A percentile compares a stretch with the other conserved stretches of the same genome.
phyloP scores from a whole-genome alignment of 2,329 filamentous ascomycete genomes.

The Penicillium paneum region DNA sequence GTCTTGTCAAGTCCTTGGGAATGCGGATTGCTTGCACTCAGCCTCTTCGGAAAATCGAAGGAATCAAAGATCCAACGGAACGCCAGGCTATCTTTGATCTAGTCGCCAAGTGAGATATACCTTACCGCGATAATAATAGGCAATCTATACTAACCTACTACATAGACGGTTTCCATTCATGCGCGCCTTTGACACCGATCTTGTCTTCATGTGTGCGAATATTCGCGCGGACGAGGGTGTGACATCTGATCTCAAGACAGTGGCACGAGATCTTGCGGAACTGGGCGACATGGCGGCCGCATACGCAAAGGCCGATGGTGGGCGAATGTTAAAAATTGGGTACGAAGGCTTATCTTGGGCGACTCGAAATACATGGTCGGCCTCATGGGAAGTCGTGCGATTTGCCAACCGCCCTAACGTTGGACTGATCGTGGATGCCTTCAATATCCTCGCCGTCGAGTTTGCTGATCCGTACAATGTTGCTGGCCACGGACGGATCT shows the following conservation, averaged over 20 bases:
- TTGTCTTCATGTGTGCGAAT: conserved; percentile 37
- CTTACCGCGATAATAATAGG: neutral
- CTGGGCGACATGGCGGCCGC: conserved; percentile 32
- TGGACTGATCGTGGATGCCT: conserved; percentile 33
- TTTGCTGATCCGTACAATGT: conserved; percentile 33
- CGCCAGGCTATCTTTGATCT: conserved; percentile 24
- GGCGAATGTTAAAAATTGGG: conserved; percentile 29
- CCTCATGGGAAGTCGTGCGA: conserved; percentile 34
- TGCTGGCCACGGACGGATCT: conserved; percentile 30
- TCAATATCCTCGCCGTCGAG: conserved; percentile 34
- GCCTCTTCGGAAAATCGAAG: conserved; percentile 33
- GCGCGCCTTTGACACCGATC: conserved; percentile 36
- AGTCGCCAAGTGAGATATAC: conserved; percentile 23
- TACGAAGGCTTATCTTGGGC: conserved; percentile 37
- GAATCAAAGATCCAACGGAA: conserved; percentile 28
- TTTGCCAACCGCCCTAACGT: conserved; percentile 33
- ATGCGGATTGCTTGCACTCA: conserved; percentile 36
- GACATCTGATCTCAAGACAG: conserved; percentile 31
- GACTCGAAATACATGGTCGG: conserved; percentile 32
- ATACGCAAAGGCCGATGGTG: conserved; percentile 28
- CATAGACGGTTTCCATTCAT: conserved; percentile 32
- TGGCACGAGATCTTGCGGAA: conserved; percentile 32
- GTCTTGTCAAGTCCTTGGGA: conserved; percentile 29
- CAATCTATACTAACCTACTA: neutral
- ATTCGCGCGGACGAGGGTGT: conserved; percentile 31